Base-by-base conservation (phyloP, 2,329 filamentous ascomycete genomes). In the Aspergillus brunneoviolaceus region DNA sequence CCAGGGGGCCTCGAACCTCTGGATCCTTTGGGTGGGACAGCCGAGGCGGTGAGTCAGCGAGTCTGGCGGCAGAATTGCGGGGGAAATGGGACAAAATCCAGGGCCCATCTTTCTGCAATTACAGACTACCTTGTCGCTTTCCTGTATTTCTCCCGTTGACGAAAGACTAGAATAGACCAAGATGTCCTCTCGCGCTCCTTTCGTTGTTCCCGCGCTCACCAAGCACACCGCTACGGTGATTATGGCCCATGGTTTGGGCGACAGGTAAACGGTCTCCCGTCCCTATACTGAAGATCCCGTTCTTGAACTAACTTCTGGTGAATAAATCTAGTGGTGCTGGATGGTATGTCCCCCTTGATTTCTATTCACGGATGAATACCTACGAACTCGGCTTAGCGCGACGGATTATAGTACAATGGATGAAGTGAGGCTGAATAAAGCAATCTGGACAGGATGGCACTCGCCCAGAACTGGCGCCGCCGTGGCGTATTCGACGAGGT, bases 211-310 rank as follows among this genome's bases (percentile, higher is more conserved):
- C 29, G 91, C 93, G 47, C 80, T 90, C 35, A 90, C 86, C 73
- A 87, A 86, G 72, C 95, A 98, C 79, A 97, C 95, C 42, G 92
- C 92, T 25, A 97, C 94, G 3, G 89, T 98, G 70, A 98, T 99
- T 70, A 92, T 97, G 77, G 84, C 91, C 55, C 95, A 99, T 76
- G 95, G 95, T 14, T 82, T 99, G 45, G 95, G 95, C 64, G 95
- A 98, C 74, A 89, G 91, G 93, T 87, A 77, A 69, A 74, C 67
- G 49, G 23, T 23, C 29, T 2, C 27, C 53, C 58, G 10, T 35
- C 33, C 23, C 25, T 27, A 27, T 10, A 55, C 12, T 9, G 25
- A 50, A 21, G 7, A 27, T n/a, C 29, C 2, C 19, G 27, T 39
- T n/a, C n/a, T 57, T 48, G 62, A 29, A 59, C 59, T 57, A 51